Base-by-base conservation (phyloP, 2,329 filamentous ascomycete genomes). In the Colletotrichum paranaense region DNA sequence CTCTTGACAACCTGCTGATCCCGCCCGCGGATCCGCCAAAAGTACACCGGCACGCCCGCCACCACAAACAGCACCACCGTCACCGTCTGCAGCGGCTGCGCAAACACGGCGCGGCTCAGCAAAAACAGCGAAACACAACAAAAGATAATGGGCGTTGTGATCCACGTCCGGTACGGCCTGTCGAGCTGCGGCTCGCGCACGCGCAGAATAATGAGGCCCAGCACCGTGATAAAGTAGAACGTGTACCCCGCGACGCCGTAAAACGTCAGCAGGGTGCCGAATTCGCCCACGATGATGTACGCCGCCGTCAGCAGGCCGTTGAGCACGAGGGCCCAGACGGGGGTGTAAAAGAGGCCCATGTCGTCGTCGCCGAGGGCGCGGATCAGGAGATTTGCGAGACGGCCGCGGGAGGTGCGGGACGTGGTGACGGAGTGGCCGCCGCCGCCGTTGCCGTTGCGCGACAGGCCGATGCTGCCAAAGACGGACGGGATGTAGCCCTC, bases 211-310 rank as follows among this genome's bases (percentile, higher is more conserved):
- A 99, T 98, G 62, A 99, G 88, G 0, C 97, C 97, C 0, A 99
- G 89, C 0, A 99, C 97, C 0, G 96, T 97, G 68, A 97, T 86
- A 82, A 99, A 99, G 85, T 99, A 99, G 81, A 99, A 99, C 0
- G 94, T 94, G 82, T 99, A 99, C 16, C 95, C 95, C 0, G 97
- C 97, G 14, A 99, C 97, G 69, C 97, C 97, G 84, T 98, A 98
- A 81, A 99, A 99, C 0, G 97, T 98, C 70, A 98, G 89, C 2
- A 99, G 89, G 0, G 96, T 98, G 65, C 91, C 88, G 80, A 99
- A 98, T 81, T 98, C 95, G 82, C 97, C 97, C 5, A 97, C 91
- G 2, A 93, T 79, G 74, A 98, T 92, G 84, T 98, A 99, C 1
- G 89, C 85, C 4, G 89, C 84, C 1, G 95, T 97, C 26, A 99